Conservation (phyloP, 2,329 filamentous ascomycete species). For the Aspergillus sclerotialis region DNA sequence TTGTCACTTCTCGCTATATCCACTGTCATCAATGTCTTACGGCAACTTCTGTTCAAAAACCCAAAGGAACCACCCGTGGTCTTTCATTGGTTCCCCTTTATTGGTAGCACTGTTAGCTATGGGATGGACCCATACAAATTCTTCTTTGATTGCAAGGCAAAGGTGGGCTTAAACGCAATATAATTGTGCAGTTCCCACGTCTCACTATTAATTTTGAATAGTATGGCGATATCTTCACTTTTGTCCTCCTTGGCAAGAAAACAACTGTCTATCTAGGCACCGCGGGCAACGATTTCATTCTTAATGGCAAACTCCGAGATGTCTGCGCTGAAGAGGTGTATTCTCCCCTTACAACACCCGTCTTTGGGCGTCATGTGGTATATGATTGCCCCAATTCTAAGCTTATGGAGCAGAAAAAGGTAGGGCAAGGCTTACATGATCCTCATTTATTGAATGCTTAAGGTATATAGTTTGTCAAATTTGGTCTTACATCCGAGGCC, state of each 20-base stretch:
- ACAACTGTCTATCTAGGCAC: conserved; percentile 79
- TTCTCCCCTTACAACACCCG: conserved; percentile 62
- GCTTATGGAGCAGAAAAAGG: conserved; percentile 95
- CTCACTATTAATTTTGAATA: conserved; percentile 26
- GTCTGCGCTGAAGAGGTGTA: conserved; percentile 90
- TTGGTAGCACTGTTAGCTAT: conserved; percentile 89
- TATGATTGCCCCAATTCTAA: conserved; percentile 89
- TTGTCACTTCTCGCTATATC: conserved; percentile 46
- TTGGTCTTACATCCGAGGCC: conserved; percentile 55
- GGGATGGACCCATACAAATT: conserved; percentile 73
- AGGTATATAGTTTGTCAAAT: conserved; percentile 52
- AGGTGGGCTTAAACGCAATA: conserved; percentile 47
- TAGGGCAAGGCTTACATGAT: conserved; percentile 30
- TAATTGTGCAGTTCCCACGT: conserved; percentile 1
- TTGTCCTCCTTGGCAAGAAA: conserved; percentile 79
- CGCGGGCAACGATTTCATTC: conserved; percentile 80
- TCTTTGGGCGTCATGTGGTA: conserved; percentile 78
- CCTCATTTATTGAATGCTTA: conserved; percentile 12
- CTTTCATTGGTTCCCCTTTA: conserved; percentile 60
- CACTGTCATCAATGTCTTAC: conserved; percentile 70
- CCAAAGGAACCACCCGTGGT: conserved; percentile 67
- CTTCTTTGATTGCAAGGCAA: conserved; percentile 59
- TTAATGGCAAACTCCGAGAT: conserved; percentile 85
- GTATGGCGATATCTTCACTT: conserved; percentile 88
- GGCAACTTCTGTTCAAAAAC: conserved; percentile 74